These are phyloP conservation scores for Lignosus rhinocerotis DNA, from an alignment of 1,284 basidiomycete genomes.

Conservation along the genomic window DNA sequence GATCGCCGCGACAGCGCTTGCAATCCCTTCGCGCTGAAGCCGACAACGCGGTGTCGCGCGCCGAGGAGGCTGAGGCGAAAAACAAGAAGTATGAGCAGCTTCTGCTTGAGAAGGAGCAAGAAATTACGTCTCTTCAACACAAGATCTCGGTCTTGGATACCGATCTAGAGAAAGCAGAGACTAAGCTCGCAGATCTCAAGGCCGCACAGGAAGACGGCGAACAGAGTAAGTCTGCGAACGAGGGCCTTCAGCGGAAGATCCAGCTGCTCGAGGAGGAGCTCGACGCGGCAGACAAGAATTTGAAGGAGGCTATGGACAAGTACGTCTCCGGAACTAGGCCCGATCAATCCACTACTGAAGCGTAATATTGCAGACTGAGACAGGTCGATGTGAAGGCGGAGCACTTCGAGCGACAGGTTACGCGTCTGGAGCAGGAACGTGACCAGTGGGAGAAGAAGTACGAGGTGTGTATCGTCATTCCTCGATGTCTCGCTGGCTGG, in stretches of 20 bases:
- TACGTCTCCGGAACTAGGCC: conserved; percentile 44
- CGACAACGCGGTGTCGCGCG: conserved; percentile 77
- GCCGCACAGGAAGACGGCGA: conserved; percentile 72
- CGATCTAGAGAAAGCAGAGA: conserved; percentile 80
- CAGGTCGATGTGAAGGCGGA: conserved; percentile 99
- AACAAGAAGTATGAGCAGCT: conserved; percentile 84
- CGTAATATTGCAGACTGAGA: conserved; percentile 67
- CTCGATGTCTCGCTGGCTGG: not conserved
- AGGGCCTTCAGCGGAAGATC: conserved; percentile 84
- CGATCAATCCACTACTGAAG: conserved; percentile 11
- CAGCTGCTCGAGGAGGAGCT: conserved; percentile 94
- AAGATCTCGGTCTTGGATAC: conserved; percentile 71
- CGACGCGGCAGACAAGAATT: conserved; percentile 94
- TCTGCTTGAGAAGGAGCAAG: conserved; percentile 86
- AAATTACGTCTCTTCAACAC: conserved; percentile 83
- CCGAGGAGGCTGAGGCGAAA: conserved; percentile 84
- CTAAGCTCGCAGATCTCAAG: conserved; percentile 76
- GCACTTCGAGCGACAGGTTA: conserved; percentile 94
- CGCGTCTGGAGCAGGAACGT: conserved; percentile 87
- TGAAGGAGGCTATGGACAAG: conserved; percentile 98
- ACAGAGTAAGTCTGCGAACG: conserved; percentile 72
- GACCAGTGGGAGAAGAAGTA: conserved; percentile 95
- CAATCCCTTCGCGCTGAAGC: conserved; percentile 80
- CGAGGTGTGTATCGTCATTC: conserved; percentile 61
- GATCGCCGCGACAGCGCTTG: conserved; percentile 55